Evolutionary conservation across 371 early-diverging fungal species (phyloP), one percentile per base, ranked within the genome.

Genomic region (Fennellomyces sp.): DNA sequence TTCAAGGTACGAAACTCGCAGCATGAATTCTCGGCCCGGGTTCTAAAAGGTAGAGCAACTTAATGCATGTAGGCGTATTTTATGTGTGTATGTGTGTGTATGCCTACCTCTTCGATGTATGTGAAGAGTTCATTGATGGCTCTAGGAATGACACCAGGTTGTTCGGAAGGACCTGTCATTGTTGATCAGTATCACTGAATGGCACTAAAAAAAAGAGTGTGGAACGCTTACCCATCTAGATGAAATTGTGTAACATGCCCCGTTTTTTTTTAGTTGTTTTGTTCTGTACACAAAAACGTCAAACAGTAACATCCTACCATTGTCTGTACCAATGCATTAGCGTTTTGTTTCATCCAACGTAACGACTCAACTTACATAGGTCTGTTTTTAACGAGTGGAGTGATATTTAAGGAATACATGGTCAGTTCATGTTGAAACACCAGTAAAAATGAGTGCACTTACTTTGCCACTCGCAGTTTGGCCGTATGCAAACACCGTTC

Each of bases 391-490:
- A n/a, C n/a, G n/a, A n/a, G n/a, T n/a, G n/a, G n/a, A n/a, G n/a
- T n/a, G n/a, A n/a, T n/a, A n/a, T n/a, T n/a, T n/a, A n/a, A n/a
- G n/a, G n/a, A n/a, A n/a, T n/a, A n/a, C n/a, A n/a, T n/a, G n/a
- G n/a, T n/a, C n/a, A n/a, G n/a, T n/a, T n/a, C n/a, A n/a, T n/a
- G n/a, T n/a, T n/a, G n/a, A n/a, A n/a, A n/a, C n/a, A n/a, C n/a
- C n/a, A n/a, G n/a, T n/a, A n/a, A n/a, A n/a, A n/a, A n/a, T n/a
- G n/a, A n/a, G n/a, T n/a, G 63, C 61, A 75, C 74, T 60, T 74
- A 80, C 45, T 65, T 94, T 95, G 19, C 95, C 93, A 67, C 86
- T 85, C 1, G 91, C 91, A 19, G 95, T 94, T 60, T 93, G 93
- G 2, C 91, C 91, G 77, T 89, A 91, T 4, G 89, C 89, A 70